Conservation (phyloP, 2,329 filamentous ascomycete genomes). For the Lachnellula suecica region DNA sequence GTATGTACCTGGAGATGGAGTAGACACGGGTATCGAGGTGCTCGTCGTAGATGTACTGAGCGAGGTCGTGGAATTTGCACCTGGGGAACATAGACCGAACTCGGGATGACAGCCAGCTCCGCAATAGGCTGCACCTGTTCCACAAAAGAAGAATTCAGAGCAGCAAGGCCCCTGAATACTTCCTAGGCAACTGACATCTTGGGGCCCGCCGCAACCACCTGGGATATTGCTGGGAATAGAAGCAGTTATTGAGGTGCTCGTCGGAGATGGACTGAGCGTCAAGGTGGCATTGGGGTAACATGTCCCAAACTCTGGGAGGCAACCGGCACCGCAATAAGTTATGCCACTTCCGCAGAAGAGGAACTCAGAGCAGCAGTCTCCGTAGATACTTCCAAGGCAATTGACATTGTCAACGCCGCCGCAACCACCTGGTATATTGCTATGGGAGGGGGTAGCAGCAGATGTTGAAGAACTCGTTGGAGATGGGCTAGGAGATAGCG, state of each 20-base stretch:
- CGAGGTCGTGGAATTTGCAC: neutral
- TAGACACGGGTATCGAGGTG: neutral
- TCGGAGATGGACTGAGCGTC: too few species aligned
- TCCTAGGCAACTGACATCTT: neutral
- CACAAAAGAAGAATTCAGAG: slow-evolving; percentile 4
- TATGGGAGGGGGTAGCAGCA: too few species aligned
- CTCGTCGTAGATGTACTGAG: neutral
- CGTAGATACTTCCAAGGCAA: neutral
- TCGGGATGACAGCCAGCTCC: slow-evolving; percentile 4
- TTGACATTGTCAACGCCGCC: neutral
- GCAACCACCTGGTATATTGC: neutral
- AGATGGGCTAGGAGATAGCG: too few species aligned
- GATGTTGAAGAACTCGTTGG: too few species aligned
- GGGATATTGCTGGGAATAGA: too few species aligned
- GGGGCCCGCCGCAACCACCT: slow-evolving; percentile 3
- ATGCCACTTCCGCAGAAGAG: too few species aligned
- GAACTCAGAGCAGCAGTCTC: neutral
- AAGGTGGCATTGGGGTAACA: too few species aligned
- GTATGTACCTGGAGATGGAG: neutral
- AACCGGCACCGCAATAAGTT: neutral
- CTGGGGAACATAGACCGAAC: neutral
- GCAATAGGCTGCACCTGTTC: slow-evolving; percentile 1
- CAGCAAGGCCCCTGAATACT: slow-evolving; percentile 4
- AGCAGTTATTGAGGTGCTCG: too few species aligned
- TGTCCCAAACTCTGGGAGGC: neutral